Evolutionary conservation across 345 rosid genomes (phyloP).

Genomic region (Salix udensis): DNA sequence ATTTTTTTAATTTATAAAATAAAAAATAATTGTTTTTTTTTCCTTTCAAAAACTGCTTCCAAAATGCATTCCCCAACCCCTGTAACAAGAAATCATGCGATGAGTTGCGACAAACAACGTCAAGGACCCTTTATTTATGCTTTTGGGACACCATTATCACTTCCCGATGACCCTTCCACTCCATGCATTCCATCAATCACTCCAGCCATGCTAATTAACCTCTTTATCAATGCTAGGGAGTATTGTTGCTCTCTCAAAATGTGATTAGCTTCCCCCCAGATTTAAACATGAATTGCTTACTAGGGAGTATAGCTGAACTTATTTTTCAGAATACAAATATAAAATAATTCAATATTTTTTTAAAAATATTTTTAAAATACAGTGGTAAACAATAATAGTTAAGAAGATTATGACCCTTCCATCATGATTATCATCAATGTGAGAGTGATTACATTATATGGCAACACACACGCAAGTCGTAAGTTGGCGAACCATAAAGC

Average conservation of each 20-base stretch:
- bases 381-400: too few species aligned
- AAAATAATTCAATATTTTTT: too few species aligned
- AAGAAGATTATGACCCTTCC: background rate
- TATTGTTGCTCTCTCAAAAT: too few species aligned
- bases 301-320: too few species aligned
- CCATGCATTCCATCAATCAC: background rate
- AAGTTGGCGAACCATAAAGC: constrained; percentile 28
- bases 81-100: background rate
- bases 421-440: background rate
- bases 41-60: too few species aligned
- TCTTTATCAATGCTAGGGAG: background rate
- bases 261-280: too few species aligned
- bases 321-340: too few species aligned
- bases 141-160: background rate
- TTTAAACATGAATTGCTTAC: too few species aligned
- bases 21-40: too few species aligned
- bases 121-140: background rate
- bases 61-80: too few species aligned
- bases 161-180: background rate
- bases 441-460: background rate
- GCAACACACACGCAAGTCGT: background rate
- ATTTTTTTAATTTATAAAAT: too few species aligned
- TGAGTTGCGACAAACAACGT: background rate
- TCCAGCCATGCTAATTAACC: background rate
- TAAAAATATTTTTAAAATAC: too few species aligned